These are phyloP conservation scores for Mortierella sp. DNA, from an alignment of 371 early-diverging fungal genomes.

Conservation along the genomic window DNA sequence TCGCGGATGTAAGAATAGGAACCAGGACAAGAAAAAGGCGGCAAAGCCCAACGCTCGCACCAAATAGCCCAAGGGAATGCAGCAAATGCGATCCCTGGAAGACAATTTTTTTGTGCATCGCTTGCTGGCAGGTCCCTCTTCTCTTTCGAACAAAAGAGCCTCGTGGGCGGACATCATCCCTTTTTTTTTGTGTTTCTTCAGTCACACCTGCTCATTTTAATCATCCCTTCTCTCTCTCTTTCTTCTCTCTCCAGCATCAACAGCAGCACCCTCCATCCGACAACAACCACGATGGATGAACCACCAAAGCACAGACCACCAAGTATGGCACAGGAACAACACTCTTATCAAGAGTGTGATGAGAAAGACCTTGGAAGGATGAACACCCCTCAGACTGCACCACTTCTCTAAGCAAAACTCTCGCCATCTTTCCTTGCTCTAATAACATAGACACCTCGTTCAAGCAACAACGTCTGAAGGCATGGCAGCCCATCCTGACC, in stretches of 20 bases:
- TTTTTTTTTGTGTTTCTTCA: slow-evolving; percentile 6
- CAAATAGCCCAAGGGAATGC: neutral
- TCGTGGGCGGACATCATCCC: slow-evolving; percentile 12
- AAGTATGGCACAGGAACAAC: slow-evolving; percentile 23
- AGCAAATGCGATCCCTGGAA: neutral
- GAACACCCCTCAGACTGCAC: neutral
- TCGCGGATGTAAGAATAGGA: too few relatives aligned
- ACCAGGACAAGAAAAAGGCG: neutral
- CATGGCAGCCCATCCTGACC: slow-evolving; percentile 98
- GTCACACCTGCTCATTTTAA: neutral
- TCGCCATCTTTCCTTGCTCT: neutral
- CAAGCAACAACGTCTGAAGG: slow-evolving; percentile 96
- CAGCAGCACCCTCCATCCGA: neutral
- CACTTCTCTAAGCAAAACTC: neutral
- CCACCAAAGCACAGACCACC: slow-evolving; percentile 52
- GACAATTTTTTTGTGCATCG: neutral
- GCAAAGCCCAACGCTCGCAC: neutral
- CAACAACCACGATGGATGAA: slow-evolving; percentile 45
- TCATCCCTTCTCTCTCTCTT: neutral
- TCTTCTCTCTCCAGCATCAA: neutral
- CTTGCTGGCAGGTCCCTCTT: neutral
- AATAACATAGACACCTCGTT: slow-evolving; percentile 87
- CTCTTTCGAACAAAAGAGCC: neutral
- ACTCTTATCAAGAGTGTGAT: neutral
- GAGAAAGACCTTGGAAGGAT: neutral